Conservation (phyloP, 1,284 basidiomycete genomes). For the Trichosporon faecale region DNA sequence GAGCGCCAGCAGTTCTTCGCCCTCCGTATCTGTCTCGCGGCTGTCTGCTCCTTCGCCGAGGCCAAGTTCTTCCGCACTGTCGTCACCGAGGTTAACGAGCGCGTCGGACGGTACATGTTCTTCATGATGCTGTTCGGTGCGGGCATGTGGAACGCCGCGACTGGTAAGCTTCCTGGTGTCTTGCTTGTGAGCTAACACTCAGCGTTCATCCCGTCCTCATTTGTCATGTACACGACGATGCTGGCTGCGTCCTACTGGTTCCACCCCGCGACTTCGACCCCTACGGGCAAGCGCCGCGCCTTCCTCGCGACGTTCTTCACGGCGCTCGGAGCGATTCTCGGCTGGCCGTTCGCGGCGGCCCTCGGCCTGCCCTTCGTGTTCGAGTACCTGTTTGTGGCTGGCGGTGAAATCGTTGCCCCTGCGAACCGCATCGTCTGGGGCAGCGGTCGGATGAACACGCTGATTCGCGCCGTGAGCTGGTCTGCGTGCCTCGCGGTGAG, state of each 20-base stretch:
- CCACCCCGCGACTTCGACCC: conserved; percentile 62
- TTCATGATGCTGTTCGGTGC: conserved; percentile 79
- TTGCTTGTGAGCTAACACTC: not conserved
- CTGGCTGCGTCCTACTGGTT: conserved; percentile 76
- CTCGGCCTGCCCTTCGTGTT: conserved; percentile 83
- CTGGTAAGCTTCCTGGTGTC: conserved; percentile 24
- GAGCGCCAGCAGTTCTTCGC: conserved; percentile 68
- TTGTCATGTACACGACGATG: conserved; percentile 86
- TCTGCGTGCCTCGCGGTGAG: conserved; percentile 69
- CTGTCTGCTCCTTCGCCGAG: conserved; percentile 74
- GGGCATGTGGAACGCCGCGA: conserved; percentile 92
- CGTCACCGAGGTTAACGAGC: conserved; percentile 75
- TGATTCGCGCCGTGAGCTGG: conserved; percentile 60
- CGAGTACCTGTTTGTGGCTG: conserved; percentile 80
- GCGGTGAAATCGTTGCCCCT: conserved; percentile 66
- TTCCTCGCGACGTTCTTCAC: conserved; percentile 65
- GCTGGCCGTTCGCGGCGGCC: conserved; percentile 92
- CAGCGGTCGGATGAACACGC: conserved; percentile 61
- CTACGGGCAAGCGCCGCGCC: conserved; percentile 58
- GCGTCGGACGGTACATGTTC: conserved; percentile 86
- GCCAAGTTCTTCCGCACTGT: conserved; percentile 80
- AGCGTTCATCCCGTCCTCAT: conserved; percentile 92
- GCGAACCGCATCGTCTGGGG: conserved; percentile 59
- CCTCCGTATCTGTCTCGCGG: conserved; percentile 73
- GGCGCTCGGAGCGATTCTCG: conserved; percentile 79